Evolutionary conservation across 163 green algal genomes (phyloP).

Genomic region (Chloromonas sp.): DNA sequence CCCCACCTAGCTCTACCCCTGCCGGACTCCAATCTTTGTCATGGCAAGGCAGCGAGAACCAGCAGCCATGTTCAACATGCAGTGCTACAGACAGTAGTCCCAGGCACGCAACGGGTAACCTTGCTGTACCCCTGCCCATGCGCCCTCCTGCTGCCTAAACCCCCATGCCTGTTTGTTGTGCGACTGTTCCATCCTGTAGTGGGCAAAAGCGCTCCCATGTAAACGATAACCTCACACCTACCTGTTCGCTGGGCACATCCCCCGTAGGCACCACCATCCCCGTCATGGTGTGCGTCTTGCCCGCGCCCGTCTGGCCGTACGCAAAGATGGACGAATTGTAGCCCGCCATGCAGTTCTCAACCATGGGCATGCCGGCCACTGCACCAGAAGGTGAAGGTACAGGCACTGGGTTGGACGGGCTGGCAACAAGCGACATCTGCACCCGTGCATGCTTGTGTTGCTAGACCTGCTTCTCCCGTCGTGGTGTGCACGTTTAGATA

Average conservation of each 20-base stretch:
- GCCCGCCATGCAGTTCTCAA: conserved; percentile 73
- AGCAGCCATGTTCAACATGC: too few relatives aligned
- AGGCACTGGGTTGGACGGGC: background rate
- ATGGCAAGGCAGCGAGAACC: too few relatives aligned
- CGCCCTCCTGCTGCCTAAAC: too few relatives aligned
- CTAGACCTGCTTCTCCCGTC: background rate
- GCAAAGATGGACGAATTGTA: conserved; percentile 80
- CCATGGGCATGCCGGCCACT: conserved; percentile 62
- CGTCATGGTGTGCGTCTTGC: conserved; percentile 77
- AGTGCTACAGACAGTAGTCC: too few relatives aligned
- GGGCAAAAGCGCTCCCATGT: too few relatives aligned
- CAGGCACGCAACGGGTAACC: too few relatives aligned
- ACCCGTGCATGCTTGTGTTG: conserved; percentile 12
- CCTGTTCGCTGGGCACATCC: background rate
- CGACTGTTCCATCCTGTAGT: too few relatives aligned
- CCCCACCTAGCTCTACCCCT: too few relatives aligned
- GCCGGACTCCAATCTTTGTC: too few relatives aligned
- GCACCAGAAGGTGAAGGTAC: conserved; percentile 5
- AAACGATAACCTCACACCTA: background rate
- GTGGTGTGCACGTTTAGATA: background rate
- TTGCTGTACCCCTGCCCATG: too few relatives aligned
- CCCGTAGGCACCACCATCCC: conserved; percentile 19
- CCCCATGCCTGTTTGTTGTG: too few relatives aligned
- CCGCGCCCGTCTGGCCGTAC: conserved; percentile 78
- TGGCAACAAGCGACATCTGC: conserved; percentile 2